phyloP scores from a whole-genome alignment of 2,329 filamentous ascomycete species.

The Thelonectria discophora region DNA sequence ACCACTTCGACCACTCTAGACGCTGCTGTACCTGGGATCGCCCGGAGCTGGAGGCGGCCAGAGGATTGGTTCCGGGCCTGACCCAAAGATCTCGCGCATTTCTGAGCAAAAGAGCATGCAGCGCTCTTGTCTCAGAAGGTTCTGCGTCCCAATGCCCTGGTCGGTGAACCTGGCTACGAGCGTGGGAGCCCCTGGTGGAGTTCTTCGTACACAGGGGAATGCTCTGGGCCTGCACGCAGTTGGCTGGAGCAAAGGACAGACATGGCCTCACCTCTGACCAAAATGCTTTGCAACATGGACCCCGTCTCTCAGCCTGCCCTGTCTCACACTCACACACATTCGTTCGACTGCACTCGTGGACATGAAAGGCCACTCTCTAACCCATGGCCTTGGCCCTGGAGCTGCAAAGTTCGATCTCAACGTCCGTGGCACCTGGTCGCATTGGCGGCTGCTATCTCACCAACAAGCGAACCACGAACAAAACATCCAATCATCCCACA shows the following conservation, averaged over 20 bases:
- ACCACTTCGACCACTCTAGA: slow-evolving; percentile 25
- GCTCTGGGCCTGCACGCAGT: not conserved
- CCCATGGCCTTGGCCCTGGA: slow-evolving; percentile 15
- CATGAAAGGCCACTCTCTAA: not conserved
- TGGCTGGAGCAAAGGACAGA: not conserved
- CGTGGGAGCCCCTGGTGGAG: slow-evolving; percentile 4
- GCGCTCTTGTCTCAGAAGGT: slow-evolving; percentile 32
- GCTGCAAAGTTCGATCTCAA: slow-evolving; percentile 27
- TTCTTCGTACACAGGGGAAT: not conserved
- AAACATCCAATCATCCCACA: not conserved
- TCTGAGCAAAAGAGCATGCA: not conserved
- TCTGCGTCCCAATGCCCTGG: slow-evolving; percentile 6
- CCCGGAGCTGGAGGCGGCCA: not conserved
- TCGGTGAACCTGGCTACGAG: not conserved
- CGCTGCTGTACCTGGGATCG: slow-evolving; percentile 12
- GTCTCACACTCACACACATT: no score
- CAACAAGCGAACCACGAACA: slow-evolving; percentile 21
- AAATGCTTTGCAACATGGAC: not conserved
- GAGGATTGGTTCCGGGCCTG: slow-evolving; percentile 12
- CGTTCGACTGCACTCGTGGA: no score
- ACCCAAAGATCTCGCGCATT: slow-evolving; percentile 18
- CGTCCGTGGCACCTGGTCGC: slow-evolving; percentile 19
- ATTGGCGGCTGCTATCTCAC: slow-evolving; percentile 32
- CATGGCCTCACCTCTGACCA: not conserved
- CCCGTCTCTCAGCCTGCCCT: not conserved